Evolutionary conservation across 2,329 filamentous ascomycete species (phyloP).

Genomic region (Biscogniauxia mediterranea): DNA sequence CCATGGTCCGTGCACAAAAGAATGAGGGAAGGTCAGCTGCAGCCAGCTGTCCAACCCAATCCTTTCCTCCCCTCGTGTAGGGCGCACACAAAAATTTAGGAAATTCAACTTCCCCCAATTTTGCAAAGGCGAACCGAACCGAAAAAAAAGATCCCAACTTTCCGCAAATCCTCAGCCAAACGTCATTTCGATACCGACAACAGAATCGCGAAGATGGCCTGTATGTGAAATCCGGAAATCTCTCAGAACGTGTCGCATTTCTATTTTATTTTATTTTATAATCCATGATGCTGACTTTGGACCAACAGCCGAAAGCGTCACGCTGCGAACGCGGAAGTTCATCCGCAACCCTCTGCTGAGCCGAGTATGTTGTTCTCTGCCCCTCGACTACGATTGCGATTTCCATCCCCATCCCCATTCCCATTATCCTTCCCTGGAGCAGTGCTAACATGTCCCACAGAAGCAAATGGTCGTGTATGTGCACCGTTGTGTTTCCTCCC

Average conservation of each 20-base stretch:
- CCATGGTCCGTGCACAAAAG: neutral
- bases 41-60: neutral
- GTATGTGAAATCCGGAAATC: neutral
- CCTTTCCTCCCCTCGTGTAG: neutral
- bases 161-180: neutral
- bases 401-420: too few species aligned
- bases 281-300: neutral
- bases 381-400: too few species aligned
- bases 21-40: neutral
- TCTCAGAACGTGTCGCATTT: too few species aligned
- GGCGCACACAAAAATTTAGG: neutral
- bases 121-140: neutral
- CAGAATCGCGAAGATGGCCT: neutral
- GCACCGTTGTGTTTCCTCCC: neutral
- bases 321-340: slow-evolving; percentile 99
- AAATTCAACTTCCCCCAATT: neutral
- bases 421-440: too few species aligned
- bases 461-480: slow-evolving; percentile 27
- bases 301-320: slow-evolving; percentile 46
- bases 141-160: neutral
- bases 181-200: neutral
- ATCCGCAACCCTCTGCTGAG: slow-evolving; percentile 96
- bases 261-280: neutral
- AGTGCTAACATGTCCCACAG: slow-evolving; percentile 7
- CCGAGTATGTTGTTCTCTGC: slow-evolving; percentile 1